Evolutionary conservation across 768 basidiomycete genomes (phyloP).

Genomic region (Lentinula detonsa): DNA sequence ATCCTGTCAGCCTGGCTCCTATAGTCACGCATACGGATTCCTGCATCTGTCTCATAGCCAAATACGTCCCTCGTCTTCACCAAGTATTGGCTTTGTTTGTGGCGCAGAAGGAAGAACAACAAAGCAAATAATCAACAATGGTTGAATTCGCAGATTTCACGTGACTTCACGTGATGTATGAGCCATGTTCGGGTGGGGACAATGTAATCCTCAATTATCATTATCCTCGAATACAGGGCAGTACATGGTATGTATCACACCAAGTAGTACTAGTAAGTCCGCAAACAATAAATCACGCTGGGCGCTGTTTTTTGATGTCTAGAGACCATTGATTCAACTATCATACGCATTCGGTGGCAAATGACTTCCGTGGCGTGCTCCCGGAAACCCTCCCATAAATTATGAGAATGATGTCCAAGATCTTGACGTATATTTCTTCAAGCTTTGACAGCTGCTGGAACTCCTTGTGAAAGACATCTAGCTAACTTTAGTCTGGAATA

Average conservation of each 20-base stretch:
- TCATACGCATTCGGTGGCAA: background rate
- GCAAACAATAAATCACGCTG: background rate
- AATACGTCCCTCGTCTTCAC: conserved; percentile 36
- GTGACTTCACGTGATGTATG: too few species aligned
- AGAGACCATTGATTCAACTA: background rate
- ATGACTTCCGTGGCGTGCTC: background rate
- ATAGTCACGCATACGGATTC: too few species aligned
- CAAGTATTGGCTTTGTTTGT: conserved; percentile 67
- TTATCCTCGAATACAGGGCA: too few species aligned
- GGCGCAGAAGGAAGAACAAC: conserved; percentile 90
- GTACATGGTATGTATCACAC: too few species aligned
- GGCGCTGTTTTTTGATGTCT: background rate
- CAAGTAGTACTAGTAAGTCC: too few species aligned
- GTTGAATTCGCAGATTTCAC: too few species aligned
- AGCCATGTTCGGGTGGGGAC: too few species aligned
- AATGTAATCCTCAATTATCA: too few species aligned
- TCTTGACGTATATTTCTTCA: background rate
- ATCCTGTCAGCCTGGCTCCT: too few species aligned
- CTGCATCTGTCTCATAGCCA: conserved; percentile 13
- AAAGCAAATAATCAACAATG: too few species aligned
- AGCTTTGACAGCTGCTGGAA: background rate
- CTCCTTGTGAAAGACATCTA: background rate
- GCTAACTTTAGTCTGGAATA: background rate
- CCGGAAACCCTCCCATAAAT: background rate
- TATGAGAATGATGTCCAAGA: background rate